These are phyloP conservation scores for Metrosideros polymorpha DNA, from an alignment of 441 rosid genomes.

Conservation along the genomic window DNA sequence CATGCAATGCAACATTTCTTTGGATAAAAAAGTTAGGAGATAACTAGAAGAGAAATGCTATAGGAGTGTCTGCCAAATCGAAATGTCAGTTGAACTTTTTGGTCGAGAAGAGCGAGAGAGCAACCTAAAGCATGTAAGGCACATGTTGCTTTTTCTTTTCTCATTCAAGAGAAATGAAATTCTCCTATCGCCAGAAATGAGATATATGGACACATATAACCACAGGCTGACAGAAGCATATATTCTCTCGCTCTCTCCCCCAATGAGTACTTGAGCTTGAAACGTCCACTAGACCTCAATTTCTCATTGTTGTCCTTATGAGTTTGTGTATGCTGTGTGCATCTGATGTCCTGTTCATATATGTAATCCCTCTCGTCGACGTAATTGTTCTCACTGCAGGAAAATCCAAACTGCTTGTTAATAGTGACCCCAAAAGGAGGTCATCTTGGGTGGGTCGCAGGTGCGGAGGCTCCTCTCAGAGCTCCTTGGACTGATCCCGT, in stretches of 20 bases:
- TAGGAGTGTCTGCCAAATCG: background rate
- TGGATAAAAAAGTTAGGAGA: background rate
- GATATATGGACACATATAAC: background rate
- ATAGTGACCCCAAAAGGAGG: constrained; percentile 83
- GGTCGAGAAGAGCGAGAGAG: background rate
- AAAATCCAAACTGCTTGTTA: constrained; percentile 64
- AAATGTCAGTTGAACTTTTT: background rate
- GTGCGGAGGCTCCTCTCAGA: constrained; percentile 55
- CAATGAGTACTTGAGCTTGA: background rate
- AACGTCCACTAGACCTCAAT: background rate
- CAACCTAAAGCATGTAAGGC: background rate
- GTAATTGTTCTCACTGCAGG: constrained; percentile 22
- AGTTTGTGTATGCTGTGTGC: background rate
- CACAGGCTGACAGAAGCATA: background rate
- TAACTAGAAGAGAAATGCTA: background rate
- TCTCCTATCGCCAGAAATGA: background rate
- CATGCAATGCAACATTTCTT: background rate
- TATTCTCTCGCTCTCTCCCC: background rate
- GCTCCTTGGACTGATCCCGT: constrained; percentile 80
- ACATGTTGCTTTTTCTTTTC: background rate
- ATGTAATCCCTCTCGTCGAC: background rate
- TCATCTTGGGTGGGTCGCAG: constrained; percentile 93
- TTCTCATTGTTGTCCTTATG: background rate
- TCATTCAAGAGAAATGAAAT: background rate
- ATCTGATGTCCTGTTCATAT: background rate